Base-by-base conservation (phyloP, 345 rosid species). In the Ailanthus altissimus region DNA sequence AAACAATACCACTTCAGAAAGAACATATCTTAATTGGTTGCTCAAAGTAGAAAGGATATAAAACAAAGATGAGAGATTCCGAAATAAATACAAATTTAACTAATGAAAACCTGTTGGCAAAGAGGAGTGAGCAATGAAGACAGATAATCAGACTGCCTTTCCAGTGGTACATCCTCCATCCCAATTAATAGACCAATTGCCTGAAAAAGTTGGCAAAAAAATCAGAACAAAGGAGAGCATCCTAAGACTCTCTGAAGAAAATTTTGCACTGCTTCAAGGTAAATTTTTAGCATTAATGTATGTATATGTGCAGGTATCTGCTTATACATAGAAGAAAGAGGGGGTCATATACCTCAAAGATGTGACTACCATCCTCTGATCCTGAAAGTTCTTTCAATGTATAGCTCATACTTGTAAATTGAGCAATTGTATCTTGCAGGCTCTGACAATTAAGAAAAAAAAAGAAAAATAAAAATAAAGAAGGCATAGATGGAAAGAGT, bases 141-240 rank as follows among this genome's bases (percentile, higher is more conserved):
- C 32, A 96, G 93, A 83, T 92, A 96, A 75, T 88, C 94, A 26
- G 96, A 88, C 85, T 96, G 99, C 83, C 91, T 96, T 86, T 90
- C 97, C 65, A 69, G 82, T 0, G 90, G 89, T 58, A 96, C 90
- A 85, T 92, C 97, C 83, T 93, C 98, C 88, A 92, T 85, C 54
- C 99, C 99, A 72, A 96, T 89, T 84, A 93, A 85, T 74, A 92
- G 78, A 66, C 99, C 97, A 73, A 96, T 96, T 76, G 99, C 97
- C 98, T 93, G 88, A 57, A 32, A 68, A 75, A 76, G 50, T 66
- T 45, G 43, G 64, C 23, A 56, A 32, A 42, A 25, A 23, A 42
- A 49, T 74, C 13, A 75, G 20, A 70, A 73, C 23, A 70, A 49
- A 75, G 60, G 18, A 36, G 59, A 45, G 62, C 47, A 74, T 38